Evolutionary conservation across 345 rosid genomes (phyloP).

Genomic region (Bruguiera parviflora): DNA sequence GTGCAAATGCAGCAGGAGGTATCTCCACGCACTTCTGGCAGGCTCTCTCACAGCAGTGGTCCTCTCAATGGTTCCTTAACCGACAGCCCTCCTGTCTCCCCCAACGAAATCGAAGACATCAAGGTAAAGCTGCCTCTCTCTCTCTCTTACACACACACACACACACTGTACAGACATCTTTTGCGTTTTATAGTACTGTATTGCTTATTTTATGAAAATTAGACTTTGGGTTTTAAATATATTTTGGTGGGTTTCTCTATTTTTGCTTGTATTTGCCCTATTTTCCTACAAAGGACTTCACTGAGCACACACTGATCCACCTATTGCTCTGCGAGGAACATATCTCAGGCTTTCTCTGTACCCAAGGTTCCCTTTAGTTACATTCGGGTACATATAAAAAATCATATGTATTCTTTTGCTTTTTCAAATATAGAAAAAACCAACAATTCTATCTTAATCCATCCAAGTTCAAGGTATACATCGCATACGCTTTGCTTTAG

Average conservation of each 20-base stretch:
- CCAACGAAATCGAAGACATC: conserved; percentile 67
- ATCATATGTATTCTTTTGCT: conserved; percentile 3
- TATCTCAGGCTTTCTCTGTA: conserved; percentile 54
- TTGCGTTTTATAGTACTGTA: background rate
- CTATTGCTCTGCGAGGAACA: conserved; percentile 7
- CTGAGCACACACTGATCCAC: conserved; percentile 29
- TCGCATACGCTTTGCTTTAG: background rate
- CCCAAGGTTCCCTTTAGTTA: conserved; percentile 34
- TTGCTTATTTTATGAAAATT: background rate
- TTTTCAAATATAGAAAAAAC: conserved; percentile 6
- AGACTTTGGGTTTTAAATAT: background rate
- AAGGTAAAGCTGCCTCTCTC: conserved; percentile 42
- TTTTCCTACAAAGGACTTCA: conserved; percentile 27
- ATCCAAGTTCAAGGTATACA: background rate
- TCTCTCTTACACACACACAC: background rate
- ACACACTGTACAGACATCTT: too few relatives aligned
- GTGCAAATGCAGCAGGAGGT: conserved; percentile 67
- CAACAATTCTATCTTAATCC: background rate
- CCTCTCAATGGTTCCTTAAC: conserved; percentile 80
- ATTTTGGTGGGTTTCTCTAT: conserved; percentile 7
- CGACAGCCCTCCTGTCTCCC: conserved; percentile 96
- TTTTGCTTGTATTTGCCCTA: background rate
- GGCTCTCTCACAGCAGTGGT: conserved; percentile 86
- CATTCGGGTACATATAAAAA: conserved; percentile 2
- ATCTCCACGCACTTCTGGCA: conserved; percentile 80